These are phyloP conservation scores for Talaromyces sp. DNA, from an alignment of 2,329 filamentous ascomycete genomes.

Conservation along the genomic window DNA sequence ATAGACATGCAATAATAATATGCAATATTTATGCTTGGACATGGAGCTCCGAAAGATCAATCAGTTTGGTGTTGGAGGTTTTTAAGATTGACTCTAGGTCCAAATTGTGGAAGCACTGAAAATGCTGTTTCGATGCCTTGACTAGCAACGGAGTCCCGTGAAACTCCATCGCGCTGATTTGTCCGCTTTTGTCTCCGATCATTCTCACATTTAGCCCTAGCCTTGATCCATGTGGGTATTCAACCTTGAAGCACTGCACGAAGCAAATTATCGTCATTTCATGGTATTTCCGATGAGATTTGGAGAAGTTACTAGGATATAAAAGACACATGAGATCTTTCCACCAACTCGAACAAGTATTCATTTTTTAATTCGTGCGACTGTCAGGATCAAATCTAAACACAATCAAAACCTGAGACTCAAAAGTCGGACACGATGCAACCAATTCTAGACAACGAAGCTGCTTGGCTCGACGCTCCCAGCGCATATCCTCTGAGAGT, in stretches of 20 bases:
- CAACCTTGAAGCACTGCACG: not conserved
- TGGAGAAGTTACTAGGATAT: not conserved
- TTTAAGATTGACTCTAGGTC: not conserved
- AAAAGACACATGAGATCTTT: not conserved
- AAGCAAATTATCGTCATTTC: not conserved
- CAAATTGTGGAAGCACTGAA: not conserved
- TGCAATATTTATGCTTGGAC: not conserved
- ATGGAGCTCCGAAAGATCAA: not conserved
- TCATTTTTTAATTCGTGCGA: not conserved
- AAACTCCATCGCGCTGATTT: not conserved
- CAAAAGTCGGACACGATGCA: not conserved
- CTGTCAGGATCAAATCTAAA: not conserved
- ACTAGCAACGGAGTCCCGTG: slow-evolving; percentile 1
- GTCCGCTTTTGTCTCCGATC: not conserved
- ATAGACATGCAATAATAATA: not conserved
- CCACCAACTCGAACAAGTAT: not conserved
- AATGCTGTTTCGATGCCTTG: not conserved
- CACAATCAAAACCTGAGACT: slow-evolving; percentile 21
- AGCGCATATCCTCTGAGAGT: slow-evolving; percentile 9
- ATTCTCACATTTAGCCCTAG: not conserved
- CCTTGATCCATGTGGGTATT: not conserved
- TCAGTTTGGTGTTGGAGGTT: not conserved
- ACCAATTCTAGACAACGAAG: slow-evolving; percentile 14
- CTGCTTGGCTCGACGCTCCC: slow-evolving; percentile 16
- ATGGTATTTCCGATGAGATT: not conserved